Base-by-base conservation (phyloP, 2,329 filamentous ascomycete genomes). In the Scleromitrula shiraiana region DNA sequence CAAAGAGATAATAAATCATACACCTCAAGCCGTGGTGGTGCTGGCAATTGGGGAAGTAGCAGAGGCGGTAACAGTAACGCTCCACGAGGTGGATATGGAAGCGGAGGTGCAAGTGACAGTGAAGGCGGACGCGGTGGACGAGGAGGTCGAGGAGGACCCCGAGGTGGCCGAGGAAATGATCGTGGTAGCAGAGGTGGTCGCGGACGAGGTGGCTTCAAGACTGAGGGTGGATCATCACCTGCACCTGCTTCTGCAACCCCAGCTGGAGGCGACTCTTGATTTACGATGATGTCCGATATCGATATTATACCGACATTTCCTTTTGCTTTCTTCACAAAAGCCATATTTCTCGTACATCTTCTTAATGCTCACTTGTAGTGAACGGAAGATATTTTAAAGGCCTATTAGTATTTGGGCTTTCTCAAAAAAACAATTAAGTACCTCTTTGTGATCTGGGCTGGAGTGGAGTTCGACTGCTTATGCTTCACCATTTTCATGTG, bases 31-130 rank as follows among this genome's bases (percentile, higher is more conserved):
- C 80, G 85, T 40, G 81, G 81, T 44, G 81, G 81, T 46, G 78
- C 80, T 29, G 80, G 80, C 39, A 82, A 73, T 58, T 84, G 80
- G 80, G 82, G 82, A 39, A 77, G 73, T 61, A 84, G 73, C 55
- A 76, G 85, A 40, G 79, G 83, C 45, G 79, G 80, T 41, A 73
- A 74, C 54, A 73, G 74, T 55, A 67, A 68, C 41, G 67, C 69
- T 43, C 56, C 62, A 39, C 77, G 77, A 49, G 85, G 84, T 58
- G 88, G 88, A 51, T 95, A 95, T 70, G 83, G 88, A 58, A 94
- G 88, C 62, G 86, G 85, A 47, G 86, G 87, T 50, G 90, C 83
- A 51, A 86, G 83, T 57, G 86, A 89, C 54, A 83, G 87, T 51
- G 75, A 79, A 51, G 75, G 77, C 46, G 75, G 75, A 23, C 74